Percentiles rank a stretch among this genome's conserved stretches.
These are phyloP conservation scores for Inosperma sp. DNA, from an alignment of 768 basidiomycete genomes.

Conservation along the genomic window DNA sequence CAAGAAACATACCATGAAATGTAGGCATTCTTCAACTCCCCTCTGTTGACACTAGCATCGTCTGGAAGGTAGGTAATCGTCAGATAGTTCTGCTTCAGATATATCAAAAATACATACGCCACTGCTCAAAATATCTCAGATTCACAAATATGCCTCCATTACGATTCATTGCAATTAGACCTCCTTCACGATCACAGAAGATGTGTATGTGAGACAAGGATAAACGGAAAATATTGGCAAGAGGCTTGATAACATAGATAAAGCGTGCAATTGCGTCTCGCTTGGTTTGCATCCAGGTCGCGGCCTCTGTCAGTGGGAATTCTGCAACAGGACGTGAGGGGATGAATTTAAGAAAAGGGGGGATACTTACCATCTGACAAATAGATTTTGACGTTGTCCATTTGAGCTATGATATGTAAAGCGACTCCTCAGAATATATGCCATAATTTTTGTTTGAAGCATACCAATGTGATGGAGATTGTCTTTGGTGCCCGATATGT, in stretches of 20 bases:
- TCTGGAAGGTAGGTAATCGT: conserved; percentile 40
- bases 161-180: conserved; percentile 90
- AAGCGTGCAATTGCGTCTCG: conserved; percentile 65
- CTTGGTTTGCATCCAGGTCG: conserved; percentile 48
- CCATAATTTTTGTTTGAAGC: conserved; percentile 14
- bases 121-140: conserved; percentile 75
- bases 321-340: conserved; percentile 37
- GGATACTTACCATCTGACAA: conserved; percentile 51
- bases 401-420: conserved; percentile 46
- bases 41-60: conserved; percentile 57
- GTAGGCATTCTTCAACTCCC: conserved; percentile 55
- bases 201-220: conserved; percentile 73
- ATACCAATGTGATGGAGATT: conserved; percentile 61
- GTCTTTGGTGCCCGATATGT: conserved; percentile 59
- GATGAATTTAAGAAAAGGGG: neutral
- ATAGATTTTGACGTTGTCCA: conserved; percentile 60
- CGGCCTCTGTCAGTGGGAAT: conserved; percentile 40
- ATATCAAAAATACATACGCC: conserved; percentile 68
- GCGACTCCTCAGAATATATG: neutral
- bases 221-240: conserved; percentile 70
- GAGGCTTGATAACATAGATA: conserved; percentile 58
- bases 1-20: conserved; percentile 63
- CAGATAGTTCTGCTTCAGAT: neutral
- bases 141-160: conserved; percentile 87
- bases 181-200: conserved; percentile 78